Conservation (phyloP, 768 basidiomycete species). For the Dictyophora rubrovolvata region DNA sequence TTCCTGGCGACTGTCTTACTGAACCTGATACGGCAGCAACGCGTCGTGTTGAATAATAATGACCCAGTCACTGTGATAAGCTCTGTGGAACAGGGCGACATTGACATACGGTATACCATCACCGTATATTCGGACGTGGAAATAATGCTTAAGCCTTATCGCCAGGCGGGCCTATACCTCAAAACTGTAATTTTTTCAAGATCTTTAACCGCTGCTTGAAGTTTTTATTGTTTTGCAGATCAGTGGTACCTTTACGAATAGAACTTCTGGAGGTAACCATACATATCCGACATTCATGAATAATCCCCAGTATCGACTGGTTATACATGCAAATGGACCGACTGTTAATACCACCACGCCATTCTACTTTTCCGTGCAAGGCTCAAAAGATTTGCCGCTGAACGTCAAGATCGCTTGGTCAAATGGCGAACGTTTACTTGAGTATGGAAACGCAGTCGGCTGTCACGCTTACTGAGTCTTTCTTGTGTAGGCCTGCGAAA, state of each 20-base stretch:
- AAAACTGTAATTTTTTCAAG: neutral
- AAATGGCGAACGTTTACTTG: slow-evolving; percentile 58
- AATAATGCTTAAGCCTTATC: slow-evolving; percentile 17
- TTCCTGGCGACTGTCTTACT: neutral
- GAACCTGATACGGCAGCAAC: slow-evolving; percentile 13
- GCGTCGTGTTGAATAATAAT: slow-evolving; percentile 16
- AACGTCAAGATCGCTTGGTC: slow-evolving; percentile 71
- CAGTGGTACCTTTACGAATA: slow-evolving; percentile 49
- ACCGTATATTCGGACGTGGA: slow-evolving; percentile 40
- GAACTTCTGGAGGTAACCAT: slow-evolving; percentile 79
- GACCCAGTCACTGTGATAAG: slow-evolving; percentile 40
- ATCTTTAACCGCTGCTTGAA: neutral
- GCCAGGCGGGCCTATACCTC: neutral
- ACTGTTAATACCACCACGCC: neutral
- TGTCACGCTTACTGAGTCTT: neutral
- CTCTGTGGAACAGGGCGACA: slow-evolving; percentile 58
- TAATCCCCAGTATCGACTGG: slow-evolving; percentile 82
- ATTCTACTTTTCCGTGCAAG: slow-evolving; percentile 35
- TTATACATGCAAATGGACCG: slow-evolving; percentile 31
- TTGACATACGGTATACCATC: slow-evolving; percentile 59
- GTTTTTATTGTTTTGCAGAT: slow-evolving; percentile 30
- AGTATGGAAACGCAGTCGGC: slow-evolving; percentile 32
- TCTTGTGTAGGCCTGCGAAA: slow-evolving; percentile 36
- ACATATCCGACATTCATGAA: slow-evolving; percentile 72
- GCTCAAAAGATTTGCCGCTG: slow-evolving; percentile 56